Evolutionary conservation across 805 yeast genomes (phyloP).

Genomic region (Candida succiphila): DNA sequence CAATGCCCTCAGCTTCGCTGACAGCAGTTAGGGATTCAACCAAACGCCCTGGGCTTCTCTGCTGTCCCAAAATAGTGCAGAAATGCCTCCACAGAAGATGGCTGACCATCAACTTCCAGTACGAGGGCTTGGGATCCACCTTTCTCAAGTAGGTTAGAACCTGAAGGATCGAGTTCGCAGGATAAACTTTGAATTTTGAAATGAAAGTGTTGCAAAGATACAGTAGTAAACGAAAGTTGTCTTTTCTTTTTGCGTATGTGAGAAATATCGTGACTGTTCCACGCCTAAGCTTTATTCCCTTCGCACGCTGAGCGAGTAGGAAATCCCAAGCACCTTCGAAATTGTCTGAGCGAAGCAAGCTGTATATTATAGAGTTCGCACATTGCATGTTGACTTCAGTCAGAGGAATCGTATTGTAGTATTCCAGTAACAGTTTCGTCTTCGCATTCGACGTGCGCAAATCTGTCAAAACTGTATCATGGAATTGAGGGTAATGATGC

Average conservation of each 20-base stretch:
- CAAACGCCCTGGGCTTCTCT: neutral
- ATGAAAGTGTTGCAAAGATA: slow-evolving; percentile 6
- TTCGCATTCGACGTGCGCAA: slow-evolving; percentile 6
- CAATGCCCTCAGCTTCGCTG: neutral
- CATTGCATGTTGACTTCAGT: slow-evolving; percentile 9
- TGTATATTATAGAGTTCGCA: slow-evolving; percentile 13
- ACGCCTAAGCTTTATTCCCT: slow-evolving; percentile 5
- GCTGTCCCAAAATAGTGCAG: neutral
- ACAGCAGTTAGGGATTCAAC: neutral
- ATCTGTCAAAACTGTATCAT: slow-evolving; percentile 10
- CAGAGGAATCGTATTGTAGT: slow-evolving; percentile 3
- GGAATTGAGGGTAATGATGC: slow-evolving; percentile 4
- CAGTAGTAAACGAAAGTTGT: slow-evolving; percentile 8
- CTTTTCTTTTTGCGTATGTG: slow-evolving; percentile 6
- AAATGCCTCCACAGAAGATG: neutral
- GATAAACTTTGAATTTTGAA: neutral
- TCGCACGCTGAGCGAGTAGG: neutral
- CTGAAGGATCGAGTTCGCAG: no score
- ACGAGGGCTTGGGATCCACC: neutral
- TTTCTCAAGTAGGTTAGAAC: neutral
- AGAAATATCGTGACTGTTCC: slow-evolving; percentile 14
- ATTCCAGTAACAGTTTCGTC: slow-evolving; percentile 6
- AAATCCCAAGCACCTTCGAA: slow-evolving; percentile 12
- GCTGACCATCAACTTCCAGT: neutral
- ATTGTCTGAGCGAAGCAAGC: neutral